A percentile compares a stretch with the other conserved stretches of the same genome.
These are phyloP conservation scores for Eustoma russellianum DNA, from an alignment of 257 asterid genomes.

Conservation along the genomic window DNA sequence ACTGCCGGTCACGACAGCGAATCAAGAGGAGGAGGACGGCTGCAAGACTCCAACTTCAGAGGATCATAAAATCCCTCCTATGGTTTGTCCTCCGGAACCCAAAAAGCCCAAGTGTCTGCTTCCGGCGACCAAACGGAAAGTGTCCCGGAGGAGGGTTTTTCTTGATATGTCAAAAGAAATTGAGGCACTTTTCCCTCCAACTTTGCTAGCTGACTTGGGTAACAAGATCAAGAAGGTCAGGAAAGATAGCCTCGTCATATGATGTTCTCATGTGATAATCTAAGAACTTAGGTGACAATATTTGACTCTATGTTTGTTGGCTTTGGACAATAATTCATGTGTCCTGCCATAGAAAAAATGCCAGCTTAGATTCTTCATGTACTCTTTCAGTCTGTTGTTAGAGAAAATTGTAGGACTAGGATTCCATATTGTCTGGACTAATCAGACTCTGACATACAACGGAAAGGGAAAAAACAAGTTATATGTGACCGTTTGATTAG, in stretches of 20 bases:
- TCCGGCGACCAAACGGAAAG: conserved; percentile 22
- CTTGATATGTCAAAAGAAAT: conserved; percentile 52
- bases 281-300: background rate
- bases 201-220: conserved; percentile 27
- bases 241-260: conserved; percentile 11
- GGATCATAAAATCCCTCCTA: conserved; percentile 16
- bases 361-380: no score
- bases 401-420: no score
- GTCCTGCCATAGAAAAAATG: no score
- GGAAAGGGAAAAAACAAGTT: no score
- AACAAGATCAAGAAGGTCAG: conserved; percentile 57
- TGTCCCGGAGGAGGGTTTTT: conserved; percentile 22
- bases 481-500: no score
- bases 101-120: conserved; percentile 42
- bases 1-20: conserved; percentile 7
- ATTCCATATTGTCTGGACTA: no score
- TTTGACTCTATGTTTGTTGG: no score
- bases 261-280: background rate
- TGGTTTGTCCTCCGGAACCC: conserved; percentile 55
- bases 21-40: conserved; percentile 8
- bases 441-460: no score
- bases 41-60: conserved; percentile 46
- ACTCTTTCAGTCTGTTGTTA: no score
- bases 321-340: no score
- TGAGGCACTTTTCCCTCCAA: conserved; percentile 43